Base-by-base conservation (phyloP, 2,329 filamentous ascomycete species). In the Alternaria solani region DNA sequence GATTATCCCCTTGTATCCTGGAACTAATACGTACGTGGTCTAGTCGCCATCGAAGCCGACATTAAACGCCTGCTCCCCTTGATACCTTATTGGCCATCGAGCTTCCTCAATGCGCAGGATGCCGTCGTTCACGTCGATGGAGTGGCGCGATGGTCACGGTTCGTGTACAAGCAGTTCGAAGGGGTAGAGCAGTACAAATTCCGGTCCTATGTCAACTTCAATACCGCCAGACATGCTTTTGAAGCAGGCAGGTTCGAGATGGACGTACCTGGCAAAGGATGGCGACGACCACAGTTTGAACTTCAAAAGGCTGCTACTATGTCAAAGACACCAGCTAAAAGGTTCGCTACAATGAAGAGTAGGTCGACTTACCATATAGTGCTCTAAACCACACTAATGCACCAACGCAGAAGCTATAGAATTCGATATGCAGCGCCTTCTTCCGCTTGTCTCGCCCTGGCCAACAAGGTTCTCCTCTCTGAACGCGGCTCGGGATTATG, bases 181-280 rank as follows among this genome's bases (percentile, higher is more conserved):
- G 54, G 51, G 32, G 47, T 67, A 6, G 58, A 56, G 26, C 3
- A 25, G 49, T 12, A 9, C 2, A 58, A 38, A 41, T 67, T 42
- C 20, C 11, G 42, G 8, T 16, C 46, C 18, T 55, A 48, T 16
- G 43, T 55, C 5, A 39, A 55, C 5, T 55, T n/a, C 25, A 55
- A 55, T 3, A 5, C 46, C 51, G 16, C 56, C 41, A 32, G 61
- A 42, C 44, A 54, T 23, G 52, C 51, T 26, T 54, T 59, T 20
- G 39, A 49, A 30, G 52, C 51, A 0, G 55, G 61, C 6, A 12
- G 34, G 3, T 57, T 61, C n/a, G 26, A 43, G 14, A 46, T 63
- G 11, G 12, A 61, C 2, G 26, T 44, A 7, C 23, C 44, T 2
- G 30, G 18, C 7, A 39, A 48, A 32, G 44, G 30, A 23, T 48